Base-by-base conservation (phyloP, 495 filamentous ascomycete genomes). In the Lasiosphaeris hirsuta region DNA sequence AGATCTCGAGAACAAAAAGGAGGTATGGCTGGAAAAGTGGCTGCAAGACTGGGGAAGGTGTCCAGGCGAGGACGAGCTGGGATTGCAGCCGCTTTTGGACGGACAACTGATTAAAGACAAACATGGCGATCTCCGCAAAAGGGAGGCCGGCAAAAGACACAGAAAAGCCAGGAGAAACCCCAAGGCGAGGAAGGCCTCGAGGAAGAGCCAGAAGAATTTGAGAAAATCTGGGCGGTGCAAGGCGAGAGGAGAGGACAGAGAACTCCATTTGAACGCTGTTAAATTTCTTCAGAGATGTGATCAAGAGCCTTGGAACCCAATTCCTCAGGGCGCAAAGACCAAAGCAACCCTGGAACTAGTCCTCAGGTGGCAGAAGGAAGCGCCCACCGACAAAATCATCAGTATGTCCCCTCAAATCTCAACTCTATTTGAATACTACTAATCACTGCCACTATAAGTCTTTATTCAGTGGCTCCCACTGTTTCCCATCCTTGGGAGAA, bases 351-450 rank as follows among this genome's bases (percentile, higher is more conserved):
- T 70, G 53, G 63, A 68, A 0, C 14, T 69, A 15, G 49, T 75
- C 3, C 13, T 63, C 0, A 59, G 69, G n/a, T 73, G 69, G 61
- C 64, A 65, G 30, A n/a, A 48, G 0, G 67, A 75, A 14, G 68
- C 69, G 0, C 74, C 72, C 0, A 51, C 63, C 2, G 73, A 77
- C 63, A 75, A 77, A 53, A 72, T 77, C 19, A 65, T 71, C 33
- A 41, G 64, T 70, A 57, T 38, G 59, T 51, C 47, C 6, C 40
- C 3, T 18, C 14, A 10, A 0, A 10, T 14, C n/a, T n/a, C n/a
- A 13, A 19, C 23, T 30, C 23, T 30, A 30, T 2, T 30, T 30
- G 23, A 30, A 30, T 30, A 30, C 23, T 30, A 19, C 47, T 54
- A 23, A 63, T 18, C 18, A 17, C 14, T 10, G 19, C 17, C 2